Percentiles rank a stretch among this genome's conserved stretches.
Evolutionary conservation across 2,329 filamentous ascomycete species (phyloP).

Genomic region (Talaromyces sp.): DNA sequence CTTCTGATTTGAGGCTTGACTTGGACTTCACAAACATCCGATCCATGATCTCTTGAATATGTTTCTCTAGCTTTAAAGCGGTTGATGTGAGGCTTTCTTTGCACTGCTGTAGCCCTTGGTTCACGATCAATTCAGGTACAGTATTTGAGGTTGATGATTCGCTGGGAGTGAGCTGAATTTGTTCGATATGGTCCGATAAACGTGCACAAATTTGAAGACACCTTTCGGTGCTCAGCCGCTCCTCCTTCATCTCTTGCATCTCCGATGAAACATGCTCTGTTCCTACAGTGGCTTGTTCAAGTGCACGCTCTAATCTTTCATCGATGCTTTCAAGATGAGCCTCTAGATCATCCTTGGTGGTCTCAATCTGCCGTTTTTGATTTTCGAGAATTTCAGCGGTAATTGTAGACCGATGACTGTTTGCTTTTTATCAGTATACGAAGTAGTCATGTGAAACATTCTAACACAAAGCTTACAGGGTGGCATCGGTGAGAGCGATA

Average conservation of each 20-base stretch:
- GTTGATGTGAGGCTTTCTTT: not conserved
- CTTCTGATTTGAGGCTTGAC: conserved; percentile 15
- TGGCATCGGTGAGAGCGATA: conserved; percentile 37
- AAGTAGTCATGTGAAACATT: too few species aligned
- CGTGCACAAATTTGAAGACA: conserved; percentile 26
- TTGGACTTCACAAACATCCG: not conserved
- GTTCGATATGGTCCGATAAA: conserved; percentile 23
- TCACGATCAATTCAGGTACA: not conserved
- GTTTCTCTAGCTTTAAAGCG: not conserved
- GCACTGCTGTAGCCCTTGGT: not conserved
- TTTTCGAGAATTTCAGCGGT: conserved; percentile 17
- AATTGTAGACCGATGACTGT: not conserved
- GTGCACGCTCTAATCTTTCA: conserved; percentile 19
- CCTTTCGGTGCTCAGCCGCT: conserved; percentile 24
- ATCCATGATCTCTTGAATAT: not conserved
- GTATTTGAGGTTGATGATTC: too few species aligned
- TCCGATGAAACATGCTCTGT: too few species aligned
- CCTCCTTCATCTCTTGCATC: conserved; percentile 24
- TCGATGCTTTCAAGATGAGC: conserved; percentile 24
- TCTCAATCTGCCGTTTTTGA: conserved; percentile 22
- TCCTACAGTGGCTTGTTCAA: not conserved
- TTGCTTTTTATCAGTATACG: too few species aligned
- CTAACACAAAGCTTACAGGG: conserved; percentile 32
- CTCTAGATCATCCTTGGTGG: conserved; percentile 21
- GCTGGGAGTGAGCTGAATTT: too few species aligned